Evolutionary conservation across 768 basidiomycete genomes (phyloP), one percentile per base, ranked within the genome.

Genomic region (Clitopilus passeckerianus): DNA sequence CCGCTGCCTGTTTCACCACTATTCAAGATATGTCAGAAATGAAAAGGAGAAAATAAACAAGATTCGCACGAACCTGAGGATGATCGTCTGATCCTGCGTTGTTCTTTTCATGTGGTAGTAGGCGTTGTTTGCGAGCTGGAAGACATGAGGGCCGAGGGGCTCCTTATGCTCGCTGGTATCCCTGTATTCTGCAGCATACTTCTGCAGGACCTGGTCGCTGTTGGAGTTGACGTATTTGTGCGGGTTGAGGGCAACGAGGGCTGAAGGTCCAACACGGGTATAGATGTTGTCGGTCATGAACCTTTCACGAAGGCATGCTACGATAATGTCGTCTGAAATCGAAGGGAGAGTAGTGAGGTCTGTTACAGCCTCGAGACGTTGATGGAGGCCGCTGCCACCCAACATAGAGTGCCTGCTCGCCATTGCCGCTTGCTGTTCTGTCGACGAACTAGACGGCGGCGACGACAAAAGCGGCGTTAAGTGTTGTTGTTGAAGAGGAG

Each of bases 61-160:
- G 33, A 53, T 23, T 9, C 56, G 6, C 8, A 74, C 87, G 63
- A 71, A 95, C 95, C 78, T 91, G 64, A 98, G 80, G 23, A 98
- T 71, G 18, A 99, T 82, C 53, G 87, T 84, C 74, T 98, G 96
- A 72, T 99, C 96, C 77, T 96, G 93, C 0, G 86, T 82, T 0
- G 96, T 99, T 65, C 96, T 80, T 54, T 87, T 80, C 95, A 98
- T 96, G 73, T 98, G 93, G 71, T 95, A 98, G 74, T 95, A 98
- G 5, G 93, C 87, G 74, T 91, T 90, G 66, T 93, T 89, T 5
- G 93, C 91, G 53, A 93, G 79, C 67, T 95, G 89, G 71, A 97
- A 98, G 44, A 98, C 86, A 67, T 99, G 96, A 1, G 96, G 96
- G 34, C 87, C 83, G 1, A 87, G 77, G 8, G 73, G 71, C 55